Evolutionary conservation across 495 filamentous ascomycete genomes (phyloP), one percentile per base, ranked within the genome.

Genomic region (Aspergillus biplanus): DNA sequence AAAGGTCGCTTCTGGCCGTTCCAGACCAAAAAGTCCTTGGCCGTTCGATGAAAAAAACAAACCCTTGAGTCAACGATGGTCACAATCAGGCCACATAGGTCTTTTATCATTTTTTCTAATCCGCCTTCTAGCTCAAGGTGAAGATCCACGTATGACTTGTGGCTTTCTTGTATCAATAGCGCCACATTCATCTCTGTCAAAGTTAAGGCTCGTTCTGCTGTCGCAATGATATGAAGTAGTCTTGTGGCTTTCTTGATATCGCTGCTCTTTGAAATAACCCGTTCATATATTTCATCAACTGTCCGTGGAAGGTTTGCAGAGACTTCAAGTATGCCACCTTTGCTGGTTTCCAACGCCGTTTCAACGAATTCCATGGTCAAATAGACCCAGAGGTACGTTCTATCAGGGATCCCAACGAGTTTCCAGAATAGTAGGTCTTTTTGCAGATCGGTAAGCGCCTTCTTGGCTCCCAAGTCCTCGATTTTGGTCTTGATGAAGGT

Each of bases 371-470:
- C 59, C 15, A 76, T 67, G 15, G 62, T 65, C 49, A 74, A 31
- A 61, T 69, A 35, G 54, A 74, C 46, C 75, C 75, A 80, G 16
- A 79, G 72, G 65, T 77, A 78, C 6, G 74, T 80, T 15, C 73
- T 71, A 54, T 78, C 64, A 12, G 71, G 65, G 58, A 65, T 59
- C 64, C 65, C 37, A 3, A 67, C 21, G 37, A 77, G 65, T 44
- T 64, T 42, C 27, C 64, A 21, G 42, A 69, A 35, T 7, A 75
- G 42, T 11, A 58, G 46, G 5, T 47, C 16, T n/a, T 64, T 9
- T 2, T 55, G 50, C 0, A 68, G 58, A 34, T 8, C 42, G 50
- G 58, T 47, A 0, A 75, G 52, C 1, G 12, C 7, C 16, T 27
- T 52, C 12, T 13, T 57, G 8, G 64, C 21, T 5, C 59, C 70